Evolutionary conservation across 2,329 filamentous ascomycete species (phyloP).

Genomic region (Phialophora tarda): DNA sequence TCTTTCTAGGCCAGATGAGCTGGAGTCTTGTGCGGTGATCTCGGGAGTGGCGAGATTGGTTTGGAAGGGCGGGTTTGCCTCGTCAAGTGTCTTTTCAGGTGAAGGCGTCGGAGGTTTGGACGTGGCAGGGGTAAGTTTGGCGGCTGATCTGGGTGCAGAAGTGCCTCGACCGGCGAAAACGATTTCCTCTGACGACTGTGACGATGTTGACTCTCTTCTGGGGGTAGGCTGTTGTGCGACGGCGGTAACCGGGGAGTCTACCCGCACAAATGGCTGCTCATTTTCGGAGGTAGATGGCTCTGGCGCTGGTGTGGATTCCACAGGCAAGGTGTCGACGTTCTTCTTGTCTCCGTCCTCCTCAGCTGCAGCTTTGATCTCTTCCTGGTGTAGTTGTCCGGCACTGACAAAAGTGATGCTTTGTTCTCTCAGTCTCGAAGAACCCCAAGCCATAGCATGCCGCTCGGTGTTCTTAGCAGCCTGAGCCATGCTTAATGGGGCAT

Average conservation of each 20-base stretch:
- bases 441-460: conserved; percentile 55
- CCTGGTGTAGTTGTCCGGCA: conserved; percentile 57
- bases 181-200: conserved; percentile 37
- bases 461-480: conserved; percentile 66
- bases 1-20: conserved; percentile 19
- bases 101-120: conserved; percentile 3
- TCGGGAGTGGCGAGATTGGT: neutral
- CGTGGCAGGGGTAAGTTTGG: neutral
- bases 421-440: conserved; percentile 60
- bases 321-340: neutral
- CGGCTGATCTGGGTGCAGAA: neutral
- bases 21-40: conserved; percentile 14
- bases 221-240: neutral
- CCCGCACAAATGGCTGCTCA: neutral
- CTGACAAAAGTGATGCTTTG: conserved; percentile 65
- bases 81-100: neutral
- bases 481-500: conserved; percentile 54
- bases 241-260: neutral
- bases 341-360: conserved; percentile 11
- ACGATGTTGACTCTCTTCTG: conserved; percentile 30
- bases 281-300: neutral
- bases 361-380: conserved; percentile 34
- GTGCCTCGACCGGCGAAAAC: conserved; percentile 34
- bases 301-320: neutral
- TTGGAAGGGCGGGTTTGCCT: neutral